A percentile compares a stretch with the other conserved stretches of the same genome.
phyloP scores from a whole-genome alignment of 2,329 filamentous ascomycete genomes.

The Cyanodermella asteris region DNA sequence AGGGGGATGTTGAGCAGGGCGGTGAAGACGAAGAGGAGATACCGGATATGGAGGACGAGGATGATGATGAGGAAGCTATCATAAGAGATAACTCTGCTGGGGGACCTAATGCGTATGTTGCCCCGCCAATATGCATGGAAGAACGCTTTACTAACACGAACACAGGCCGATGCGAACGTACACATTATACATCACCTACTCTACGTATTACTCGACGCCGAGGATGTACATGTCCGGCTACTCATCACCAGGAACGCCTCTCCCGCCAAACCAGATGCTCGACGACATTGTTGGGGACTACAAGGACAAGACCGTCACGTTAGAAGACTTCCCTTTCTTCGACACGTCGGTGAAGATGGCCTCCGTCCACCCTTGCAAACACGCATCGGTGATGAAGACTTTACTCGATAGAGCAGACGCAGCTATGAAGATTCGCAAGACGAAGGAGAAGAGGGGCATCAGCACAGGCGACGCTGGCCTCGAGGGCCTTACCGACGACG shows the following conservation, averaged over 20 bases:
- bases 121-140: background rate
- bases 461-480: constrained; percentile 16
- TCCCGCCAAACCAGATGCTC: constrained; percentile 75
- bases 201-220: constrained; percentile 87
- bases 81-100: constrained; percentile 47
- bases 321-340: constrained; percentile 94
- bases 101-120: constrained; percentile 32
- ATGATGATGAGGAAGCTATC: constrained; percentile 83
- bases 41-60: constrained; percentile 95
- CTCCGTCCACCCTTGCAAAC: constrained; percentile 89
- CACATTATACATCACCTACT: constrained; percentile 95
- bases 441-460: constrained; percentile 47
- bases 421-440: constrained; percentile 67
- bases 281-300: constrained; percentile 92
- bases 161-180: constrained; percentile 70
- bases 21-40: constrained; percentile 58
- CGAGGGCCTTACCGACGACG: no score
- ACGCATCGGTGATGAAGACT: constrained; percentile 94
- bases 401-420: constrained; percentile 88
- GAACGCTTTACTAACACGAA: background rate
- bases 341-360: constrained; percentile 86
- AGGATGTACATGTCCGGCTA: constrained; percentile 91
- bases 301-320: constrained; percentile 90
- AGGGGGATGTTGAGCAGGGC: constrained; percentile 53
- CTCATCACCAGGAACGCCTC: constrained; percentile 52